A percentile compares a stretch with the other conserved stretches of the same genome.
Conservation (phyloP, 176 grass and related monocot species). For the Alloteropsis semialata region DNA sequence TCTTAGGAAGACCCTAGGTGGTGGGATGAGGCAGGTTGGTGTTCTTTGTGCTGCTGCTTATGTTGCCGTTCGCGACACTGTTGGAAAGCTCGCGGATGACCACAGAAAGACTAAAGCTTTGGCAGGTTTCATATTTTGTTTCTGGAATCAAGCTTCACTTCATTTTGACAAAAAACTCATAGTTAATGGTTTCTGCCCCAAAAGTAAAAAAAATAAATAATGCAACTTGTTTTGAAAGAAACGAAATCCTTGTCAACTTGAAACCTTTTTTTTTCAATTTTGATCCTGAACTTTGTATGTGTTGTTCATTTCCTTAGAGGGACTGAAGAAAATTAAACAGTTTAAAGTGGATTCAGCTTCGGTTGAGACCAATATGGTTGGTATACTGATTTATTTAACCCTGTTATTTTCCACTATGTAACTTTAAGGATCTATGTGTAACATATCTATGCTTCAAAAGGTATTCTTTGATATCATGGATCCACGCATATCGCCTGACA, state of each 20-base stretch:
- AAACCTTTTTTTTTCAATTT: background rate
- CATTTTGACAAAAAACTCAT: background rate
- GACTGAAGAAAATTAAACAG: slow-evolving; percentile 73
- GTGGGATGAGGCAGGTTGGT: slow-evolving; percentile 93
- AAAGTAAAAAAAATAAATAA: background rate
- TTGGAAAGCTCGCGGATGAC: slow-evolving; percentile 75
- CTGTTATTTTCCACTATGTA: background rate
- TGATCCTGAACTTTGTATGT: background rate
- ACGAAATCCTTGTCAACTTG: background rate
- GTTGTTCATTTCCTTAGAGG: slow-evolving; percentile 48
- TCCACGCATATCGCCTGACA: slow-evolving; percentile 54
- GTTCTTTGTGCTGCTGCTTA: slow-evolving; percentile 84
- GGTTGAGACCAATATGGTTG: slow-evolving; percentile 87
- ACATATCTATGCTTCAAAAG: slow-evolving; percentile 16
- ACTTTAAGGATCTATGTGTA: background rate
- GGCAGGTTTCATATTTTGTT: slow-evolving; percentile 46
- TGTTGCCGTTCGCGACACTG: slow-evolving; percentile 67
- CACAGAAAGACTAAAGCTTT: slow-evolving; percentile 77
- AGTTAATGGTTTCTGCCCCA: background rate
- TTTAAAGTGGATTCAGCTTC: slow-evolving; percentile 51
- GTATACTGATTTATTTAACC: slow-evolving; percentile 6
- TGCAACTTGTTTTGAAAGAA: background rate
- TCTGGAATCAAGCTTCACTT: background rate
- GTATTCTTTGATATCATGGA: slow-evolving; percentile 70
- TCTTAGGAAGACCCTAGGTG: slow-evolving; percentile 89